A percentile compares a stretch with the other conserved stretches of the same genome.
Conservation (phyloP, 371 early-diverging fungal genomes). For the Mucor velutinosus region DNA sequence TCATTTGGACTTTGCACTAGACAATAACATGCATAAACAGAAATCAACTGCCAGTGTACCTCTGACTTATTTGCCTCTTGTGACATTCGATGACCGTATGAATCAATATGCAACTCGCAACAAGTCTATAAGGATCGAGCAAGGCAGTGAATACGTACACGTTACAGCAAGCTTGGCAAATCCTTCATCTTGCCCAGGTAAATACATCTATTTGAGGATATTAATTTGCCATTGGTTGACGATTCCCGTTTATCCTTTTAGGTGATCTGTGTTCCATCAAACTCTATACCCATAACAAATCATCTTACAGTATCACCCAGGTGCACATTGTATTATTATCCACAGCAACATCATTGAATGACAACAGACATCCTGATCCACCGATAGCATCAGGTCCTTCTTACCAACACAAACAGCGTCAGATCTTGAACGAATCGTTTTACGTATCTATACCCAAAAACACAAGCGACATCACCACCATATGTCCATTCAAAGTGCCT, state of each 20-base stretch:
- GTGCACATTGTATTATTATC: constrained; percentile 35
- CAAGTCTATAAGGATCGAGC: constrained; percentile 13
- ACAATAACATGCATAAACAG: constrained; percentile 5
- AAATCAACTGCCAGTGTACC: constrained; percentile 19
- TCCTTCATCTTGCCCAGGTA: constrained; percentile 50
- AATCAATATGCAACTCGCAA: not conserved
- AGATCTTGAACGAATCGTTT: constrained; percentile 29
- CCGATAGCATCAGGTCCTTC: constrained; percentile 13
- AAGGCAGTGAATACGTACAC: constrained; percentile 24
- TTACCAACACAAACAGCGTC: constrained; percentile 31
- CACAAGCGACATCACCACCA: constrained; percentile 23
- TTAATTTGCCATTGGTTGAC: constrained; percentile 2
- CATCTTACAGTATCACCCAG: constrained; percentile 39
- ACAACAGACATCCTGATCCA: constrained; percentile 6
- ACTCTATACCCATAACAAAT: constrained; percentile 33
- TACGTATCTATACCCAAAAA: constrained; percentile 37
- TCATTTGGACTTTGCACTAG: constrained; percentile 16
- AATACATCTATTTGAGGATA: not conserved
- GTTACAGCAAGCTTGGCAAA: constrained; percentile 36
- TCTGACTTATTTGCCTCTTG: constrained; percentile 44
- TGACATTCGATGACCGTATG: constrained; percentile 13
- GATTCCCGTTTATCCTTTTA: constrained; percentile 20
- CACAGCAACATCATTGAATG: constrained; percentile 23
- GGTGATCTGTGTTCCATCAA: constrained; percentile 47
- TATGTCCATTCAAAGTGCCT: constrained; percentile 41